Conservation (phyloP, 129 eudicot species). For the Flaveria linearis region DNA sequence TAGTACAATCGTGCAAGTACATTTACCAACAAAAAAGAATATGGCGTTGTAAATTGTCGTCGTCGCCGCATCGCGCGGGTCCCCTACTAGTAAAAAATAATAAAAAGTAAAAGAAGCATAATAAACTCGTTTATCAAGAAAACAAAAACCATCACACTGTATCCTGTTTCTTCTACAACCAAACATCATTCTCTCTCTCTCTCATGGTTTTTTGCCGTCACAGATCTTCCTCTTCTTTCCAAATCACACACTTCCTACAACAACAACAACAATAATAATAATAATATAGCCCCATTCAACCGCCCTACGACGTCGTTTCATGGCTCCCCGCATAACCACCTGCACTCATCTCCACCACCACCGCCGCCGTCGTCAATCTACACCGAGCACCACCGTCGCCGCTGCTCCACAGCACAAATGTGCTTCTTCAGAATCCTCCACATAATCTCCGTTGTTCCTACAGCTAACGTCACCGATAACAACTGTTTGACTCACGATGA, state of each 20-base stretch:
- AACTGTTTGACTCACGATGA: conserved; percentile 1
- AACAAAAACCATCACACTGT: conserved; percentile 28
- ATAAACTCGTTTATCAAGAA: conserved; percentile 21
- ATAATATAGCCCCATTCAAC: not conserved
- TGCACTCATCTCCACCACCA: not conserved
- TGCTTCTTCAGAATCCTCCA: conserved; percentile 47
- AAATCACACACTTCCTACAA: conserved; percentile 23
- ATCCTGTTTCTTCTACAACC: conserved; percentile 14
- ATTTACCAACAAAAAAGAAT: no score
- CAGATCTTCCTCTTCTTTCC: conserved; percentile 24
- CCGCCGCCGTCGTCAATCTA: conserved; percentile 10
- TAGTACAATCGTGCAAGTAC: no score
- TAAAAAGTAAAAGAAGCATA: not conserved
- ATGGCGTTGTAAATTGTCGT: no score
- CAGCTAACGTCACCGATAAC: conserved; percentile 18
- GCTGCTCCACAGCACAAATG: conserved; percentile 56
- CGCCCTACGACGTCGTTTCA: conserved; percentile 38
- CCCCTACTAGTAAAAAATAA: no score
- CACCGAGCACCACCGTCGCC: conserved; percentile 30
- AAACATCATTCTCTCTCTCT: conserved; percentile 8
- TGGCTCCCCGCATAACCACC: conserved; percentile 35
- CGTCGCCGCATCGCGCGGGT: no score
- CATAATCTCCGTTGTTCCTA: conserved; percentile 40
- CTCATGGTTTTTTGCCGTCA: conserved; percentile 31
- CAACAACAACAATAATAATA: not conserved